Conservation (phyloP, 306 rosid species). For the Crotalaria pallida region DNA sequence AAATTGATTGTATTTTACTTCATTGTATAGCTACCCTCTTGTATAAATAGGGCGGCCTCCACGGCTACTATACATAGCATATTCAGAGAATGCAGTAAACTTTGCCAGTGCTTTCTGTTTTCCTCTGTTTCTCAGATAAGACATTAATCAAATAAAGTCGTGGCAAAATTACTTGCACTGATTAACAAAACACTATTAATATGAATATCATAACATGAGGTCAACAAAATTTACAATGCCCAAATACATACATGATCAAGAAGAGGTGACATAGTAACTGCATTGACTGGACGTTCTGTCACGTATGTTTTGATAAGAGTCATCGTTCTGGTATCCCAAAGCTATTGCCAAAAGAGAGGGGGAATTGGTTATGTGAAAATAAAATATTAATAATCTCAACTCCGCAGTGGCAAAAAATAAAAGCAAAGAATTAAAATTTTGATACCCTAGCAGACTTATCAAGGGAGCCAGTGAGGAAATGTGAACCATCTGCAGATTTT, state of each 20-base stretch:
- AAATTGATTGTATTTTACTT: background rate
- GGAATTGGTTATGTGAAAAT: background rate
- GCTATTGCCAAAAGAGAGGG: constrained; percentile 33
- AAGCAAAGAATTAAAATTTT: background rate
- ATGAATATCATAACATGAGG: background rate
- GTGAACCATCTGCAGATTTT: constrained; percentile 73
- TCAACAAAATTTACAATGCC: background rate
- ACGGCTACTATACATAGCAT: background rate
- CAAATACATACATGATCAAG: constrained; percentile 75
- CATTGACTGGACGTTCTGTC: constrained; percentile 91
- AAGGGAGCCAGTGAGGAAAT: constrained; percentile 79
- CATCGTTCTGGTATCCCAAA: constrained; percentile 83
- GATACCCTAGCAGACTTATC: constrained; percentile 87
- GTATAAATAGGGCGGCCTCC: background rate
- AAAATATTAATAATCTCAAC: background rate
- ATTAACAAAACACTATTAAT: background rate
- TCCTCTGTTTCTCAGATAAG: too few relatives aligned
- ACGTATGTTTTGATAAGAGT: constrained; percentile 83
- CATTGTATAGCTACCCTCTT: background rate
- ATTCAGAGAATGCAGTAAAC: background rate
- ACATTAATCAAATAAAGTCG: background rate
- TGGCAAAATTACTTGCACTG: background rate
- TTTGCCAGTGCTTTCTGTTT: background rate
- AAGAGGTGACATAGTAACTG: constrained; percentile 92
- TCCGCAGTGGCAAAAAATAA: background rate